A percentile compares a stretch with the other conserved stretches of the same genome.
Evolutionary conservation across 2,329 filamentous ascomycete genomes (phyloP).

Genomic region (Beauveria brongniartii): DNA sequence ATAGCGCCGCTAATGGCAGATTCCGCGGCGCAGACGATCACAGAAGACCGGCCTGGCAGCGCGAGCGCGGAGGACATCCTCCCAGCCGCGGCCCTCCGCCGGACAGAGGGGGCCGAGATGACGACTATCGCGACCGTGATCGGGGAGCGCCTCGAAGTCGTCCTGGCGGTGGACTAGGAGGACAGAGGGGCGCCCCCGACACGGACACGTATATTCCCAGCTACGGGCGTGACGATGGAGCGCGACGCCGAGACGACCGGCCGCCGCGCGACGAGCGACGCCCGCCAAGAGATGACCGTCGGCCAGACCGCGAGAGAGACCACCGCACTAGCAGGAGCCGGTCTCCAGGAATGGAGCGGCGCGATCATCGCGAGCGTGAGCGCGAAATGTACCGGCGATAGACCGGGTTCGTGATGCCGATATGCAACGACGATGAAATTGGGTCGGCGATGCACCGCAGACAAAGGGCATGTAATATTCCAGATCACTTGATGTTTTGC

Average conservation of each 20-base stretch:
- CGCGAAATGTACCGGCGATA: conserved; percentile 16
- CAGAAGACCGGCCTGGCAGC: conserved; percentile 46
- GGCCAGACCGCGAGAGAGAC: conserved; percentile 21
- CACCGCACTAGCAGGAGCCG: conserved; percentile 24
- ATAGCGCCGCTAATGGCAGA: conserved; percentile 29
- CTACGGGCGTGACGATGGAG: conserved; percentile 30
- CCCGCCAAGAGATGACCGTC: conserved; percentile 19
- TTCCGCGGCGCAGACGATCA: conserved; percentile 35
- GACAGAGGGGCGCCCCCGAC: conserved; percentile 26
- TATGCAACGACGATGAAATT: conserved; percentile 8
- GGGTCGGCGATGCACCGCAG: not conserved
- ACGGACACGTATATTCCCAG: conserved; percentile 44
- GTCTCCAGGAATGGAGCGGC: conserved; percentile 9
- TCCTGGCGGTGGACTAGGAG: conserved; percentile 23
- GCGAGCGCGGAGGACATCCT: conserved; percentile 44
- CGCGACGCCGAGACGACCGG: conserved; percentile 21
- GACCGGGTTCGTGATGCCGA: not conserved
- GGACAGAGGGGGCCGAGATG: conserved; percentile 38
- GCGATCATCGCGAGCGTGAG: conserved; percentile 20
- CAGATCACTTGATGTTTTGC: not conserved
- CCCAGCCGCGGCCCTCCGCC: conserved; percentile 4
- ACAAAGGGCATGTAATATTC: not conserved
- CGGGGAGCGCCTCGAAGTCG: conserved; percentile 27
- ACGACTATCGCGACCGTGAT: conserved; percentile 28
- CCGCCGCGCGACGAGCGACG: conserved; percentile 13